Conservation (phyloP, 2,329 filamentous ascomycete species). For the Diplocarpon mali region DNA sequence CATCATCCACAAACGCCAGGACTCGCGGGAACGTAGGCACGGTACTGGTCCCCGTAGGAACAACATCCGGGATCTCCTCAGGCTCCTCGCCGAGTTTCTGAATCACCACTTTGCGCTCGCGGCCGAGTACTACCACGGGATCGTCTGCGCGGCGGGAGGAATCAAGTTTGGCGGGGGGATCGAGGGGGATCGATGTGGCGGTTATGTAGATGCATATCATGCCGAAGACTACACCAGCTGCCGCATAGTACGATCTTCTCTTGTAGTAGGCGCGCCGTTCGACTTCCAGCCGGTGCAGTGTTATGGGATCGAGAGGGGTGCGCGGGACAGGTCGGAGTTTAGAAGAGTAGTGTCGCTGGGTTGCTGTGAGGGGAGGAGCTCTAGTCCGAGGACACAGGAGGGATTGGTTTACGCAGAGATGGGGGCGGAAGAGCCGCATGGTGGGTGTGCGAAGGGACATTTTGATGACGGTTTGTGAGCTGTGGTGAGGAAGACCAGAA, state of each 20-base stretch:
- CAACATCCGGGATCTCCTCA: constrained; percentile 30
- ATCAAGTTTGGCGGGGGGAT: constrained; percentile 14
- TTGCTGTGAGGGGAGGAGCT: not conserved
- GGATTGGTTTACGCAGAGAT: constrained; percentile 1
- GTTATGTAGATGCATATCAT: constrained; percentile 26
- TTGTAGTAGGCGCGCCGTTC: constrained; percentile 22
- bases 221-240: constrained; percentile 19
- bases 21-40: constrained; percentile 25
- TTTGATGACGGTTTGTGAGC: not conserved
- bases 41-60: constrained; percentile 24
- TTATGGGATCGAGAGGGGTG: constrained; percentile 18
- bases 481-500: not conserved
- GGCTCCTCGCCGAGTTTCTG: constrained; percentile 24
- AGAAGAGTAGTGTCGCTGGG: not conserved
- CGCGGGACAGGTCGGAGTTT: not conserved
- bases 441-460: constrained; percentile 18
- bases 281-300: constrained; percentile 22
- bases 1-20: constrained; percentile 22
- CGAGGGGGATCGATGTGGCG: constrained; percentile 16
- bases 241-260: constrained; percentile 23
- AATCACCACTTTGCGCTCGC: constrained; percentile 23
- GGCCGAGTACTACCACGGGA: constrained; percentile 21
- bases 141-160: constrained; percentile 17
- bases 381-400: not conserved
- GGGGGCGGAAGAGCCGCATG: constrained; percentile 2